Conservation (phyloP, 805 yeast species). For the Helenozyma baotianmanensis region DNA sequence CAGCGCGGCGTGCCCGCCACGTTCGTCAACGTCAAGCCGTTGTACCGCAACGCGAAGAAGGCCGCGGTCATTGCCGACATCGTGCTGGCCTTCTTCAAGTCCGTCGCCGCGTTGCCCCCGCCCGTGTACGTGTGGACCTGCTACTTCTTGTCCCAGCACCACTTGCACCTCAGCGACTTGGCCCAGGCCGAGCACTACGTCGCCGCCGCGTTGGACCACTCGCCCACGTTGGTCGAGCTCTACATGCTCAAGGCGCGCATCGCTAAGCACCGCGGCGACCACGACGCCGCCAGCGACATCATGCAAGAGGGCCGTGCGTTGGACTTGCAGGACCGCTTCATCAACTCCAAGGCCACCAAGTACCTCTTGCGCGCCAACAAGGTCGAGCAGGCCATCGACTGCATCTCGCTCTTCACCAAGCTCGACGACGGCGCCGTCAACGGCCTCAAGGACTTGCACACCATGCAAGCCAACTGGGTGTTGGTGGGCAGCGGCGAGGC, state of each 20-base stretch:
- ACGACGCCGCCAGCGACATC: slow-evolving; percentile 55
- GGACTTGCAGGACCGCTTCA: slow-evolving; percentile 87
- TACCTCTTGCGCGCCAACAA: slow-evolving; percentile 74
- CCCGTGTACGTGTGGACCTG: slow-evolving; percentile 61
- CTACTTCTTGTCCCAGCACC: slow-evolving; percentile 78
- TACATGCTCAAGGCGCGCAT: slow-evolving; percentile 78
- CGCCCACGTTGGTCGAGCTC: slow-evolving; percentile 83
- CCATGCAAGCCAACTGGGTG: slow-evolving; percentile 91
- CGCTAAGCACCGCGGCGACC: slow-evolving; percentile 64
- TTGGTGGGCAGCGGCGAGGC: slow-evolving; percentile 81
- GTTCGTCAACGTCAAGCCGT: slow-evolving; percentile 78
- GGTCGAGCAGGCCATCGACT: slow-evolving; percentile 67
- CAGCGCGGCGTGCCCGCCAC: slow-evolving; percentile 85
- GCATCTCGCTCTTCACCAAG: slow-evolving; percentile 77
- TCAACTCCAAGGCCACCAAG: slow-evolving; percentile 83
- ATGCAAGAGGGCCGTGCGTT: slow-evolving; percentile 69
- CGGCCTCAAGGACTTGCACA: slow-evolving; percentile 81
- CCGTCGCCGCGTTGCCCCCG: slow-evolving; percentile 32
- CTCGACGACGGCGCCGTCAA: slow-evolving; percentile 70
- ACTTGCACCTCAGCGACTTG: slow-evolving; percentile 51
- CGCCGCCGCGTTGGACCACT: slow-evolving; percentile 60
- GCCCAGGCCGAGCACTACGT: slow-evolving; percentile 51
- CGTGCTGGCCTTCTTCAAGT: slow-evolving; percentile 45
- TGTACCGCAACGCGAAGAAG: slow-evolving; percentile 48
- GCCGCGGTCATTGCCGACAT: slow-evolving; percentile 46